phyloP scores from a whole-genome alignment of 2,329 filamentous ascomycete genomes.

The Botrytis deweyae region DNA sequence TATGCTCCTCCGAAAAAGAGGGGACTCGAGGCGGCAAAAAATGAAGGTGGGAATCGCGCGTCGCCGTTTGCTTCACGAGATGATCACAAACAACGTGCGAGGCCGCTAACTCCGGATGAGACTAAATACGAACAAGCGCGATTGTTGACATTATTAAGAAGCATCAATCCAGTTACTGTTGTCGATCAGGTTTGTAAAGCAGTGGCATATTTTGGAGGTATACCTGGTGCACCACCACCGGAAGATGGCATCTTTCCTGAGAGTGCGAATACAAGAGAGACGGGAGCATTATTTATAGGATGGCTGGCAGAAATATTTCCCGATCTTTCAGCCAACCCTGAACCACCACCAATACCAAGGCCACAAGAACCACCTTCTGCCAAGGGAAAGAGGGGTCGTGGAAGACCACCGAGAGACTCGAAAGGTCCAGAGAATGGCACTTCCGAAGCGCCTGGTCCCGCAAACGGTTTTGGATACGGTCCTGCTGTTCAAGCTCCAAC shows the following conservation, averaged over 20 bases:
- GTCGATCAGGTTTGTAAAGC: conserved; percentile 64
- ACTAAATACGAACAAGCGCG: conserved; percentile 60
- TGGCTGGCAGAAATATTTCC: conserved; percentile 66
- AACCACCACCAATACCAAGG: conserved; percentile 25
- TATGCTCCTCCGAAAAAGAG: conserved; percentile 49
- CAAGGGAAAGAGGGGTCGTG: conserved; percentile 33
- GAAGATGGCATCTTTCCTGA: conserved; percentile 53
- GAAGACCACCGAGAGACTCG: conserved; percentile 30
- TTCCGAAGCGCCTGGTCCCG: conserved; percentile 34
- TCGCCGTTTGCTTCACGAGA: conserved; percentile 35
- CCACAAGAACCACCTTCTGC: conserved; percentile 4
- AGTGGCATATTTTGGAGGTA: conserved; percentile 62
- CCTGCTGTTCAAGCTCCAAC: conserved; percentile 36
- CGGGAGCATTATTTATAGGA: conserved; percentile 57
- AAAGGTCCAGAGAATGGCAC: conserved; percentile 23
- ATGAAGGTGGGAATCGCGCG: conserved; percentile 29
- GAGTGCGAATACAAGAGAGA: conserved; percentile 56
- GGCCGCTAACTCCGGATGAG: conserved; percentile 47
- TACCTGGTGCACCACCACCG: conserved; percentile 54
- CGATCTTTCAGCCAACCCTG: conserved; percentile 31
- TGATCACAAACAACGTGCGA: conserved; percentile 34
- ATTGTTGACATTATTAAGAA: conserved; percentile 56
- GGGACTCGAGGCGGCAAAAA: conserved; percentile 32
- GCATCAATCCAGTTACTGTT: conserved; percentile 54
- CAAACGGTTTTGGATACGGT: conserved; percentile 38